These are phyloP conservation scores for Schwanniomyces etchellsii DNA, from an alignment of 1,139 yeast species.

Conservation along the genomic window DNA sequence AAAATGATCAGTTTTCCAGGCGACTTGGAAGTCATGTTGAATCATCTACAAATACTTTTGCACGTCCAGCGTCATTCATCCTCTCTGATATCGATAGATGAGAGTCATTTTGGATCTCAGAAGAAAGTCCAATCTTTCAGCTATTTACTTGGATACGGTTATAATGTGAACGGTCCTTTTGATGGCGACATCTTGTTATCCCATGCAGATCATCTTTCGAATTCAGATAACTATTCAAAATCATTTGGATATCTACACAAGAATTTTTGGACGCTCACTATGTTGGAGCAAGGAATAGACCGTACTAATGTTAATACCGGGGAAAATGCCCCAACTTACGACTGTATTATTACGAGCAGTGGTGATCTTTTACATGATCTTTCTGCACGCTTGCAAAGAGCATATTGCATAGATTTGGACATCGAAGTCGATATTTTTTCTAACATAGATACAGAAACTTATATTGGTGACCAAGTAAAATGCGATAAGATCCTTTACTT, in stretches of 20 bases:
- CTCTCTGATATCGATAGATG: no score
- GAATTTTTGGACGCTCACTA: conserved; percentile 20
- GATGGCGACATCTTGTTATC: conserved; percentile 8
- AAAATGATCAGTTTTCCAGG: conserved; percentile 16
- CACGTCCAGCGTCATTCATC: conserved; percentile 16
- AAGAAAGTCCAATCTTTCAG: neutral
- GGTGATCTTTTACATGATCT: conserved; percentile 12
- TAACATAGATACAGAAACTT: conserved; percentile 11
- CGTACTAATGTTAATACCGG: neutral
- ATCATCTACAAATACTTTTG: conserved; percentile 35
- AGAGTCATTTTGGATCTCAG: neutral
- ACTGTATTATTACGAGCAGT: conserved; percentile 22
- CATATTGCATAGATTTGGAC: conserved; percentile 42
- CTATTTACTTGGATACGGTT: conserved; percentile 23
- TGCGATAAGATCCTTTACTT: conserved; percentile 35
- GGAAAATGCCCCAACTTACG: conserved; percentile 8
- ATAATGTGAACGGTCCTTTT: conserved; percentile 30
- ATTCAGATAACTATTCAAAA: conserved; percentile 10
- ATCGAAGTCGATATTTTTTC: conserved; percentile 37
- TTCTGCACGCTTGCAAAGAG: conserved; percentile 16
- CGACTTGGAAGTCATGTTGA: conserved; percentile 23
- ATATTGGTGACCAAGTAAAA: conserved; percentile 39
- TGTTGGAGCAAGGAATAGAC: conserved; percentile 16
- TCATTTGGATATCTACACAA: conserved; percentile 13
- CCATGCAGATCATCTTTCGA: conserved; percentile 8